Evolutionary conservation across 2,329 filamentous ascomycete genomes (phyloP), one percentile per base, ranked within the genome.

Genomic region (Nemania sp.): DNA sequence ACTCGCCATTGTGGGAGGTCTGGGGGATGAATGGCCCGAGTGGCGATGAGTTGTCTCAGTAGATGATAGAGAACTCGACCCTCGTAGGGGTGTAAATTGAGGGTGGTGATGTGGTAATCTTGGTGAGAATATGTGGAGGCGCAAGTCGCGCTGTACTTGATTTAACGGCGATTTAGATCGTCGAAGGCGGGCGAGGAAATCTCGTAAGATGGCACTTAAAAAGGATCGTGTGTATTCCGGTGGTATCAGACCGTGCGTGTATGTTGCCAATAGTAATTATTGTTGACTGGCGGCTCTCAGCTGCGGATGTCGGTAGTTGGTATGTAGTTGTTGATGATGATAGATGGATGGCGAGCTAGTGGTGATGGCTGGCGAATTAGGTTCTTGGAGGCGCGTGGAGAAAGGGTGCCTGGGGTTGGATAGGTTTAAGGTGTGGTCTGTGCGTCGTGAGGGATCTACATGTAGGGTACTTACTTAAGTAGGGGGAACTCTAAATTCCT

Each of bases 1-100:
- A 67, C 68, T 76, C 51, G 75, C 64, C 75, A 78, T 77, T 24
- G 54, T 73, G 53, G 32, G 35, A n/a, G 29, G 1, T 52, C 26
- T 56, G 45, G 47, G 15, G 18, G 13, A 45, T 20, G 29, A 38
- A 18, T 29, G 27, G 24, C 27, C 58, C 13, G 13, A 2, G 32
- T 3, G 10, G 15, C 11, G 13, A 41, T 26, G 11, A 18, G 18
- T 10, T 35, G 20, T 26, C 18, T 7, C 8, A 0, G 32, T 18
- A 8, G 15, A n/a, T n/a, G 22, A n/a, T 13, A 54, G 18, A 58
- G 41, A 51, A 18, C 51, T 18, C n/a, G 41, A 20, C 20, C 2
- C 20, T 10, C 43, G 3, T 20, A 7, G 27, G n/a, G 18, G 26
- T 59, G 20, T 24, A 41, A 56, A 64, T 58, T 41, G 56, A 5